Evolutionary conservation across 768 basidiomycete species (phyloP), one percentile per base, ranked within the genome.

Genomic region (Tulasnella sp.): DNA sequence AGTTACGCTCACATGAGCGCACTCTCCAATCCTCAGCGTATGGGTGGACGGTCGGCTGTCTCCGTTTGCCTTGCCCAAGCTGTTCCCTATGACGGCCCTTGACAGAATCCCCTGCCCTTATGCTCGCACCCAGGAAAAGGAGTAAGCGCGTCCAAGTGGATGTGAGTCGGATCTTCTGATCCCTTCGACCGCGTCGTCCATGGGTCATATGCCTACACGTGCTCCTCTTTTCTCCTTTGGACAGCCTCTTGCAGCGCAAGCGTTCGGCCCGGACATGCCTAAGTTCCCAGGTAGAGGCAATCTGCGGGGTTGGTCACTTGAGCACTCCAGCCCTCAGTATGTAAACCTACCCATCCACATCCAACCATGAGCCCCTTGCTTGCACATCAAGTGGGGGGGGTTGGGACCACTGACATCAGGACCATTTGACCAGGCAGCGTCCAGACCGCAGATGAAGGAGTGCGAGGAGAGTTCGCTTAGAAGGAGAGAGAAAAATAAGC

Each of bases 241-340:
- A n/a, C 3, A 46, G 46, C 37, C 37, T 37, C 54, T 5, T 54
- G 31, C 34, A 69, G 8, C 24, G 58, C 64, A 69, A 69, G 31
- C 12, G 18, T 69, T 69, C 64, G 64, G 64, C 64, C 64, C 64
- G 64, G 64, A 69, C 31, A 16, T 37, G 64, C 64, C 64, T 69
- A 69, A 69, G 64, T 69, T 69, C 64, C 34, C 64, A 69, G 64
- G 64, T 69, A 69, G 64, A 69, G 64, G 64, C 64, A 69, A 69
- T 69, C 64, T 69, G 64, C 64, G 64, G 64, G 64, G 64, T 34
- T 28, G 64, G 64, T 69, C 64, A 69, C 64, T 69, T 69, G 64
- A 69, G 31, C 64, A 69, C 3, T 2, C 11, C n/a, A 60, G 58
- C 58, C 64, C 64, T 69, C 64, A 69, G 28, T 69, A 69, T 69